Evolutionary conservation across 2,329 filamentous ascomycete species (phyloP).

Genomic region (Madurella mycetomatis): DNA sequence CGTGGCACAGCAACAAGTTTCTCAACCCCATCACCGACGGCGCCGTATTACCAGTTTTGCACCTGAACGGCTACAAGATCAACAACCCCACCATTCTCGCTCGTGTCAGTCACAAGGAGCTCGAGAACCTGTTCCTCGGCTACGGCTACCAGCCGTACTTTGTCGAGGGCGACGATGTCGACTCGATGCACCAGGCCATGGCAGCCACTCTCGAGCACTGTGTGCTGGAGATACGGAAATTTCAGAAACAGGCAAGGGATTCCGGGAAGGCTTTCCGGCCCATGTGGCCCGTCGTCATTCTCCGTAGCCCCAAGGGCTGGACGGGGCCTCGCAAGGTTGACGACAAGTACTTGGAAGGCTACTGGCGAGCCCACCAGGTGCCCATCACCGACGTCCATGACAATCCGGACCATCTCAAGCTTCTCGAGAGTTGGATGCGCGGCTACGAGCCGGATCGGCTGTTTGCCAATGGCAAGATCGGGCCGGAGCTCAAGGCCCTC

Average conservation of each 20-base stretch:
- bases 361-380: constrained; percentile 74
- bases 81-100: constrained; percentile 73
- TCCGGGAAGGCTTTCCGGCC: constrained; percentile 66
- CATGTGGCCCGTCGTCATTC: constrained; percentile 73
- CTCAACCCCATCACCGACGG: constrained; percentile 74
- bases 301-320: constrained; percentile 77
- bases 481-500: constrained; percentile 58
- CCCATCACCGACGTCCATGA: constrained; percentile 66
- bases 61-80: constrained; percentile 83
- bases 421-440: constrained; percentile 73
- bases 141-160: constrained; percentile 80
- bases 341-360: constrained; percentile 68
- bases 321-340: constrained; percentile 69
- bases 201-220: constrained; percentile 70
- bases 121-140: constrained; percentile 63
- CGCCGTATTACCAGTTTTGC: constrained; percentile 70
- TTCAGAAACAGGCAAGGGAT: constrained; percentile 68
- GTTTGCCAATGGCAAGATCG: constrained; percentile 61
- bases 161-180: constrained; percentile 69
- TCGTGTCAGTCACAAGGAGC: constrained; percentile 68
- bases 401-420: constrained; percentile 61
- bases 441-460: constrained; percentile 69
- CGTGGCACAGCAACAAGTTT: constrained; percentile 81
- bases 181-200: constrained; percentile 79
- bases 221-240: constrained; percentile 62